Evolutionary conservation across 352 stramenopile genomes (phyloP).

Genomic region (Phytophthora capsici): DNA sequence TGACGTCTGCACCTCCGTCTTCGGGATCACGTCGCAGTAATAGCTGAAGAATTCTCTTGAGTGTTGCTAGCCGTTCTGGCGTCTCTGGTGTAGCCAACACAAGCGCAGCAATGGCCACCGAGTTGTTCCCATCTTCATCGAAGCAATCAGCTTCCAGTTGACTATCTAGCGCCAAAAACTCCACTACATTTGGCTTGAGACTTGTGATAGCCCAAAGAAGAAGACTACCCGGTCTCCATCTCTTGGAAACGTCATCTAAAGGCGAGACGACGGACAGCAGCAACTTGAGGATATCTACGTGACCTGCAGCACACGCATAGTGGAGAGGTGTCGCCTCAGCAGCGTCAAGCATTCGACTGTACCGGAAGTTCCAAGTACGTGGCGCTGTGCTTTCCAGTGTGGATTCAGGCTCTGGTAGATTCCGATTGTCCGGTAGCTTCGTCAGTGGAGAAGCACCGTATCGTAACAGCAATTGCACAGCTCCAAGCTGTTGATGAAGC

Average conservation of each 20-base stretch:
- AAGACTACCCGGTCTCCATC: conserved; percentile 52
- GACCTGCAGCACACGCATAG: conserved; percentile 61
- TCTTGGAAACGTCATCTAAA: conserved; percentile 20
- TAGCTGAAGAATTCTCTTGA: conserved; percentile 32
- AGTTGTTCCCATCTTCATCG: conserved; percentile 81
- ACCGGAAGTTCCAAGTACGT: conserved; percentile 61
- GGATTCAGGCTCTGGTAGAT: conserved; percentile 13
- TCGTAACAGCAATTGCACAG: conserved; percentile 60
- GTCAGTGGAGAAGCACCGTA: conserved; percentile 50
- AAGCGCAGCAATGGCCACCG: conserved; percentile 56
- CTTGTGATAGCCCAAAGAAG: conserved; percentile 73
- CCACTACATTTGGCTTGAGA: conserved; percentile 45
- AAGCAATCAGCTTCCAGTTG: conserved; percentile 60
- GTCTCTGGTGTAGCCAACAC: conserved; percentile 35
- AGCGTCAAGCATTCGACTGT: conserved; percentile 56
- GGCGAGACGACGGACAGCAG: conserved; percentile 34
- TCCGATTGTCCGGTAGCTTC: conserved; percentile 37
- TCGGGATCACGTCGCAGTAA: conserved; percentile 36
- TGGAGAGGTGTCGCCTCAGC: conserved; percentile 69
- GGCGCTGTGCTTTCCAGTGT: conserved; percentile 60
- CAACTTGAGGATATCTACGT: conserved; percentile 71
- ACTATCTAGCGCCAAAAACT: conserved; percentile 57
- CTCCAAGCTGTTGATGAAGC: conserved; percentile 54
- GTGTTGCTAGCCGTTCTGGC: conserved; percentile 12
- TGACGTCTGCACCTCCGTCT: conserved; percentile 51